Conservation (phyloP, 305 asterid genomes). For the Lippia alba region DNA sequence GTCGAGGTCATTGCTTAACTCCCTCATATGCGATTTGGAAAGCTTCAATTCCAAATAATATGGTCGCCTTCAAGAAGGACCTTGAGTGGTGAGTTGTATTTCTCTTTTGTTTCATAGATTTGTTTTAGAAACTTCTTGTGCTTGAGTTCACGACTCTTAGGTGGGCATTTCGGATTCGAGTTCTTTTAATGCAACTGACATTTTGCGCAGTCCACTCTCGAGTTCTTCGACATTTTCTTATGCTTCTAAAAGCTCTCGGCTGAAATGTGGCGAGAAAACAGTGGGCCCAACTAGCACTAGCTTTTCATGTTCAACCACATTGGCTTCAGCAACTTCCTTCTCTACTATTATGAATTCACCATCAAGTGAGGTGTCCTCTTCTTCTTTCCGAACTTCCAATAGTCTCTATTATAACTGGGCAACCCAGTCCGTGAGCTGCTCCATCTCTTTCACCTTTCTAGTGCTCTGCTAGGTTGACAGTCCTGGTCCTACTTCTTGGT, state of each 20-base stretch:
- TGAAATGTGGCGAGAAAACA: constrained; percentile 33
- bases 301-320: constrained; percentile 23
- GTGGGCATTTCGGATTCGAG: constrained; percentile 53
- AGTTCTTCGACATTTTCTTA: constrained; percentile 59
- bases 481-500: no score
- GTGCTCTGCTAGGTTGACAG: no score
- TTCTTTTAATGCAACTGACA: constrained; percentile 47
- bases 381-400: constrained; percentile 41
- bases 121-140: constrained; percentile 48
- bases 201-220: constrained; percentile 51
- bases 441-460: no score
- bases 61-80: constrained; percentile 51
- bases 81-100: constrained; percentile 43
- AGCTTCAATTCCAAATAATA: constrained; percentile 52
- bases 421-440: no score
- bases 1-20: constrained; percentile 58
- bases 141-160: constrained; percentile 49
- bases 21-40: constrained; percentile 61
- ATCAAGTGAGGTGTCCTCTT: constrained; percentile 55
- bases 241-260: constrained; percentile 59
- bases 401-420: no score
- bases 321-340: constrained; percentile 44
- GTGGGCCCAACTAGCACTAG: constrained; percentile 31
- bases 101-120: constrained; percentile 45
- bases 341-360: constrained; percentile 73